phyloP scores from a whole-genome alignment of 371 early-diverging fungal genomes.

The Rhizopus arrhizus region DNA sequence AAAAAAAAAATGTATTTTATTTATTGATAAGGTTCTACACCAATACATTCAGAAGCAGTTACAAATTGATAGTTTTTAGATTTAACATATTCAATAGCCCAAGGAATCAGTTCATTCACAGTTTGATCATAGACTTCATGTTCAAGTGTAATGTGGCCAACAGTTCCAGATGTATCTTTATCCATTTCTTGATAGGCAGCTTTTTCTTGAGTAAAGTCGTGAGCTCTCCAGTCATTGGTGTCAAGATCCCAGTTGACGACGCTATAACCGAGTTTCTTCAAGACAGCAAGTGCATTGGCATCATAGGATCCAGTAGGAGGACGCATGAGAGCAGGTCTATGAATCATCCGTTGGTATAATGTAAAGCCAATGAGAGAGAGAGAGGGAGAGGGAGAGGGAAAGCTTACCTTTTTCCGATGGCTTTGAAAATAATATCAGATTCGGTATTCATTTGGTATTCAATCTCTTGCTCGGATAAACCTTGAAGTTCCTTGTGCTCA shows the following conservation, averaged over 20 bases:
- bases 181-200: conserved; percentile 16
- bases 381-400: too few species aligned
- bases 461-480: conserved; percentile 15
- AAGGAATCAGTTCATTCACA: conserved; percentile 31
- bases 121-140: conserved; percentile 36
- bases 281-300: conserved; percentile 29
- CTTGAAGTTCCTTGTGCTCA: conserved; percentile 32
- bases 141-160: conserved; percentile 36
- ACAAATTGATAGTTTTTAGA: conserved; percentile 39
- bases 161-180: conserved; percentile 6
- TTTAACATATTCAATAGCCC: conserved; percentile 32
- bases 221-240: conserved; percentile 44
- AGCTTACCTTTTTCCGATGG: conserved; percentile 16
- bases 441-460: conserved; percentile 23
- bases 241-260: conserved; percentile 58
- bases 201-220: conserved; percentile 22
- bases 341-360: background rate
- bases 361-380: background rate
- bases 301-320: conserved; percentile 52
- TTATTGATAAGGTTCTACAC: conserved; percentile 16
- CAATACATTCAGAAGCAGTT: conserved; percentile 43
- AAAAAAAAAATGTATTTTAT: conserved; percentile 3
- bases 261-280: conserved; percentile 43
- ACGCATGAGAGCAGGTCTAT: conserved; percentile 30
- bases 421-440: conserved; percentile 19